Evolutionary conservation across 2,329 filamentous ascomycete species (phyloP), one percentile per base, ranked within the genome.

Genomic region (Aspergillus nomiae): DNA sequence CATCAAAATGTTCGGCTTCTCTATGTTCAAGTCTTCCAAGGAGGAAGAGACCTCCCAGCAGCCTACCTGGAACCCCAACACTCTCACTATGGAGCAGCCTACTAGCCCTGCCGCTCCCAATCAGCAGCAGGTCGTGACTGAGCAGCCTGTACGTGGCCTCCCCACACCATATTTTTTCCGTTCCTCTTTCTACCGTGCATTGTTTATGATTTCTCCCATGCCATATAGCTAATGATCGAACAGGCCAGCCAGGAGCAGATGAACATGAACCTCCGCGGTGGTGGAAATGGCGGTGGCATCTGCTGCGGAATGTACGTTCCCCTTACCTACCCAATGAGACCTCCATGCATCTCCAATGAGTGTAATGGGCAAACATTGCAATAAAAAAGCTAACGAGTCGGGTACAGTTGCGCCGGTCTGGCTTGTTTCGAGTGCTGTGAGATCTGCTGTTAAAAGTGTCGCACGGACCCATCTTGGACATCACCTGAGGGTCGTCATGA

Each of bases 301-400:
- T 77, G 74, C 70, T 77, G 74, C 41, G 74, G 74, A 72, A 68
- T 76, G 74, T 77, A 67, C 62, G 73, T 71, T 46, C 16, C 11
- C 16, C 41, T 19, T 45, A 6, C n/a, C 12, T 9, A 24, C 41
- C 41, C 10, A 11, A 46, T 46, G 21, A 46, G 21, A 46, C n/a
- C 19, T 24, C 11, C 6, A 6, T 6, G 3, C 21, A 4, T 46
- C n/a, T 14, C 8, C 24, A 21, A 46, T 14, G 21, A 21, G 4
- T 24, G n/a, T 12, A 5, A 46, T 24, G 43, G 8, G n/a, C 38
- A 36, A 7, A 5, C 6, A 41, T 41, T 41, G 38, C 38, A 16
- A 41, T 41, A 11, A 34, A 4, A 14, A 9, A 30, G 16, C 46
- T 50, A 30, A 50, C 26, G 0, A n/a, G 16, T 32, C 10, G 4